These are phyloP conservation scores for Clavispora asparagi DNA, from an alignment of 805 yeast genomes.

Conservation along the genomic window DNA sequence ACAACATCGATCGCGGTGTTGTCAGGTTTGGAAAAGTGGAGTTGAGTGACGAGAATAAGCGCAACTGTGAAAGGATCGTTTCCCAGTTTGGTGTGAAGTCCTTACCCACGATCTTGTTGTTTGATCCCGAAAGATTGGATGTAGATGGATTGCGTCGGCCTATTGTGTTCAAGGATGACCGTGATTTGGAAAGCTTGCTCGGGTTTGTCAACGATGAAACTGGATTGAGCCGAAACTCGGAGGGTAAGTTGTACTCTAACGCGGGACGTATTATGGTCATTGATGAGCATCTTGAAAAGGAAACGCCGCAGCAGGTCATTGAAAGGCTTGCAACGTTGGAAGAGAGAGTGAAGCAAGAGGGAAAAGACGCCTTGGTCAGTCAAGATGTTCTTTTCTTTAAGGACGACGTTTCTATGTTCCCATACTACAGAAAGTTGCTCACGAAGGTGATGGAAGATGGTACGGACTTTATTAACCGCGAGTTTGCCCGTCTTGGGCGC, in stretches of 20 bases:
- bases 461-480: constrained; percentile 37
- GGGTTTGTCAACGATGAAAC: constrained; percentile 23
- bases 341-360: constrained; percentile 2
- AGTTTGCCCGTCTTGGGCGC: constrained; percentile 40
- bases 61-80: constrained; percentile 9
- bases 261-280: constrained; percentile 28
- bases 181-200: constrained; percentile 17
- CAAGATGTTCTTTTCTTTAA: constrained; percentile 8
- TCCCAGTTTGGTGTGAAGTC: constrained; percentile 34
- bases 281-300: constrained; percentile 11
- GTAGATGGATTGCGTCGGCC: constrained; percentile 24
- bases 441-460: constrained; percentile 43
- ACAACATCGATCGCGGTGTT: constrained; percentile 30
- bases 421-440: constrained; percentile 47
- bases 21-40: constrained; percentile 36
- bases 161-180: constrained; percentile 20
- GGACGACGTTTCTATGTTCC: constrained; percentile 20
- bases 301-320: constrained; percentile 3
- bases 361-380: constrained; percentile 9
- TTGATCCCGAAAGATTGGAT: constrained; percentile 25
- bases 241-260: constrained; percentile 26
- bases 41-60: constrained; percentile 7
- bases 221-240: constrained; percentile 24
- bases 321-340: constrained; percentile 11
- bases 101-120: constrained; percentile 53